Conservation (phyloP, 1,284 basidiomycete species). For the Ustilago trichophora region DNA sequence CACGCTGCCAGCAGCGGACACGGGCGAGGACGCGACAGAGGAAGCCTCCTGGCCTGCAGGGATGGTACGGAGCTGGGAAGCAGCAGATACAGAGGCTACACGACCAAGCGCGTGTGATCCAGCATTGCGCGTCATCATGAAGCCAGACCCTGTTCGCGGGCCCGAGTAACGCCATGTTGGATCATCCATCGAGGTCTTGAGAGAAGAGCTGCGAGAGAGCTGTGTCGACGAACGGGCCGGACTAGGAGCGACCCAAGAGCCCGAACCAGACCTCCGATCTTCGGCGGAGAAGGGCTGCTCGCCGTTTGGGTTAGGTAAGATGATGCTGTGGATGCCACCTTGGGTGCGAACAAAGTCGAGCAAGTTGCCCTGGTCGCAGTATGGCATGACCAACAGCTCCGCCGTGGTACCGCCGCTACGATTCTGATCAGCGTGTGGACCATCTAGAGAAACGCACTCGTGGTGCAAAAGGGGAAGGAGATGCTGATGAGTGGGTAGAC, state of each 20-base stretch:
- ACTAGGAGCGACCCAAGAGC: slow-evolving; percentile 28
- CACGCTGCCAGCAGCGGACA: slow-evolving; percentile 31
- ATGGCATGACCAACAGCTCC: slow-evolving; percentile 58
- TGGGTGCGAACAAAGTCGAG: slow-evolving; percentile 55
- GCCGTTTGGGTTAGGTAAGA: slow-evolving; percentile 8
- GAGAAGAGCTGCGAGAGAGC: slow-evolving; percentile 39
- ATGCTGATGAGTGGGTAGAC: slow-evolving; percentile 49
- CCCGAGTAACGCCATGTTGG: slow-evolving; percentile 17
- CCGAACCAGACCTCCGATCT: slow-evolving; percentile 25
- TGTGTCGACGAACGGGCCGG: slow-evolving; percentile 15
- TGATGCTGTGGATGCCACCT: slow-evolving; percentile 21
- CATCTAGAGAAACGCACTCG: slow-evolving; percentile 33
- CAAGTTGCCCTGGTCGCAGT: slow-evolving; percentile 52
- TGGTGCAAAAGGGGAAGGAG: slow-evolving; percentile 55
- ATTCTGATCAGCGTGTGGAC: neutral
- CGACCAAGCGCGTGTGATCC: slow-evolving; percentile 17
- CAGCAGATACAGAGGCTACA: slow-evolving; percentile 30
- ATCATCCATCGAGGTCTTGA: slow-evolving; percentile 26
- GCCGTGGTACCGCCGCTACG: slow-evolving; percentile 2
- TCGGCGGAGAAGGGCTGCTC: slow-evolving; percentile 13
- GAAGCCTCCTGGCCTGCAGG: slow-evolving; percentile 32
- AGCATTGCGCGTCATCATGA: slow-evolving; percentile 14
- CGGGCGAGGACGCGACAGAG: slow-evolving; percentile 37
- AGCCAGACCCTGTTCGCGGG: slow-evolving; percentile 39
- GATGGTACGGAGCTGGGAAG: slow-evolving; percentile 40